A percentile compares a stretch with the other conserved stretches of the same genome.
Conservation (phyloP, 495 filamentous ascomycete species). For the Articulospora tetracladia region DNA sequence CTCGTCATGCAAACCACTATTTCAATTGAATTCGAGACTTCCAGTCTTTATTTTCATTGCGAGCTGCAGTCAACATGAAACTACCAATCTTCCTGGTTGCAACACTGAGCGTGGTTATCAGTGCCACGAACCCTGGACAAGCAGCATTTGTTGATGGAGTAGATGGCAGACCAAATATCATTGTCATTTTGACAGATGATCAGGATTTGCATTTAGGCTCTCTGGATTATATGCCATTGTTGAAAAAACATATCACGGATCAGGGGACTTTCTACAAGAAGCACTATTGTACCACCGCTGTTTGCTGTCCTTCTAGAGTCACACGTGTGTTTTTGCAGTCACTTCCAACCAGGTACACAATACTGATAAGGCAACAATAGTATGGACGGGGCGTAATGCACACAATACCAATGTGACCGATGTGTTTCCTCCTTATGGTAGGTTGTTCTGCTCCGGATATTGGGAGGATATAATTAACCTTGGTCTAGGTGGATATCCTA, state of each 20-base stretch:
- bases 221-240: constrained; percentile 48
- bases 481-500: constrained; percentile 56
- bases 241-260: constrained; percentile 42
- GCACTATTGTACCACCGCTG: constrained; percentile 55
- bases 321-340: constrained; percentile 19
- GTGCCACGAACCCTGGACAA: background rate
- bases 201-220: constrained; percentile 55
- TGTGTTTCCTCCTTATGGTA: constrained; percentile 55
- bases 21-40: too few species aligned
- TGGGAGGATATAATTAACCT: background rate
- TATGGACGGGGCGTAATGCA: constrained; percentile 60
- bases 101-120: background rate
- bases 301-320: constrained; percentile 61
- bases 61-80: background rate
- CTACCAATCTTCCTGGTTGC: background rate
- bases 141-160: background rate
- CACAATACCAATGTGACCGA: constrained; percentile 73
- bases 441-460: background rate
- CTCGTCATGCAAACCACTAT: too few species aligned
- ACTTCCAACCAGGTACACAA: background rate
- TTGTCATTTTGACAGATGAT: constrained; percentile 59
- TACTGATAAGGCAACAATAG: background rate
- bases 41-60: too few species aligned
- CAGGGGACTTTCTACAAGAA: constrained; percentile 46
- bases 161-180: constrained; percentile 37